These are phyloP conservation scores for Termitomyces sp. DNA, from an alignment of 768 basidiomycete genomes.

Conservation along the genomic window DNA sequence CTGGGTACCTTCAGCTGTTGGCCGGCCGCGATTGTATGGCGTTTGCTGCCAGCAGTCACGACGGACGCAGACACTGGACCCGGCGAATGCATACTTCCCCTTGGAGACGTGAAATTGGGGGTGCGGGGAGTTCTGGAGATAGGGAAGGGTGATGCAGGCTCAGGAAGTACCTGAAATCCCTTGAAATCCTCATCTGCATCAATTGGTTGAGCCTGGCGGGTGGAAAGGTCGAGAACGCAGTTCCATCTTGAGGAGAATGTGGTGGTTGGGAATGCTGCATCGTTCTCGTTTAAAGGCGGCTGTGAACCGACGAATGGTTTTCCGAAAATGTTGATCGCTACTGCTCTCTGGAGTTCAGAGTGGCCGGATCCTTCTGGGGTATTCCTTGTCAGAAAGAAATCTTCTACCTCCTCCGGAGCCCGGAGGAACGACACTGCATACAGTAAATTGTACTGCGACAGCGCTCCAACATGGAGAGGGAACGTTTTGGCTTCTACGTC, in stretches of 20 bases:
- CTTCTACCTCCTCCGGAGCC: constrained; percentile 52
- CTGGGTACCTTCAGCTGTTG: constrained; percentile 19
- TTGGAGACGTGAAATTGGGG: constrained; percentile 14
- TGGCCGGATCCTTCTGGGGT: constrained; percentile 16
- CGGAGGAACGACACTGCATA: constrained; percentile 83
- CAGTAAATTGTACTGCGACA: constrained; percentile 84
- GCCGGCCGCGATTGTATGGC: constrained; percentile 39
- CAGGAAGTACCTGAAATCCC: constrained; percentile 50
- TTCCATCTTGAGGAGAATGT: constrained; percentile 88
- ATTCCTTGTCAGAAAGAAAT: constrained; percentile 27
- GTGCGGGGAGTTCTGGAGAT: constrained; percentile 23
- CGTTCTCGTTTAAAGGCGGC: constrained; percentile 14
- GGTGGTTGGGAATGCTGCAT: constrained; percentile 52
- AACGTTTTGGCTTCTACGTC: constrained; percentile 44
- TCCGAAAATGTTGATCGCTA: constrained; percentile 75
- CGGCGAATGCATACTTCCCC: constrained; percentile 10
- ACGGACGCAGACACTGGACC: constrained; percentile 26
- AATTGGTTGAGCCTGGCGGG: constrained; percentile 25
- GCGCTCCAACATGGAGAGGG: constrained; percentile 63
- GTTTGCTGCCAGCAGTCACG: constrained; percentile 52
- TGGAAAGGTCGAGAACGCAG: constrained; percentile 74
- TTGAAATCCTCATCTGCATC: constrained; percentile 26
- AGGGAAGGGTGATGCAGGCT: constrained; percentile 80
- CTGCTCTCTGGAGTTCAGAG: constrained; percentile 63
- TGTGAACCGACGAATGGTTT: constrained; percentile 47